Evolutionary conservation across 345 rosid genomes (phyloP).

Genomic region (Heritiera littoralis): DNA sequence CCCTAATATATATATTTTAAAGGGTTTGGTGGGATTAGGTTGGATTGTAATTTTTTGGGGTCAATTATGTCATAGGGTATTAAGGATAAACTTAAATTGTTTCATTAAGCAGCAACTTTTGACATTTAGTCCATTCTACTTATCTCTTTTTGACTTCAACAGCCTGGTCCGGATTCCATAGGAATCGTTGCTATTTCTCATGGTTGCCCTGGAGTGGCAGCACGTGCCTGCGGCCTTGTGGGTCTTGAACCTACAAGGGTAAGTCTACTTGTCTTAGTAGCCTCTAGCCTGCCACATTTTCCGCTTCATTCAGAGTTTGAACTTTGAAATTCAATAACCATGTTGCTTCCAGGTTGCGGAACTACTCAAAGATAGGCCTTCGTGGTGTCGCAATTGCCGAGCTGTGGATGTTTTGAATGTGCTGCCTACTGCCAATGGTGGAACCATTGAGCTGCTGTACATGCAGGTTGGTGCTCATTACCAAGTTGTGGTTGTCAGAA

Average conservation of each 20-base stretch:
- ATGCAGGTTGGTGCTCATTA: conserved; percentile 66
- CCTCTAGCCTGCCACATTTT: not conserved
- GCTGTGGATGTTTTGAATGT: conserved; percentile 94
- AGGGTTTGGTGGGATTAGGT: not conserved
- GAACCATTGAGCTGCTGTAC: conserved; percentile 98
- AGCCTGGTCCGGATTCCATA: conserved; percentile 99
- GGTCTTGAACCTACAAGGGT: conserved; percentile 99
- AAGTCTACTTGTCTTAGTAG: conserved; percentile 27
- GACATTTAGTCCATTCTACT: not conserved
- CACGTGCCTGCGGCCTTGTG: conserved; percentile 99
- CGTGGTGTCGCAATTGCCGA: conserved; percentile 99
- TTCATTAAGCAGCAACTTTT: conserved; percentile 8
- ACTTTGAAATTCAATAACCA: not conserved
- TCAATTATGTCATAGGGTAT: not conserved
- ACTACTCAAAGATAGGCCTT: conserved; percentile 98
- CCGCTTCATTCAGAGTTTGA: not conserved
- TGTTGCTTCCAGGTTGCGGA: conserved; percentile 76
- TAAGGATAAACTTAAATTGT: not conserved
- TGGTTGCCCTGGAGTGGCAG: conserved; percentile 99
- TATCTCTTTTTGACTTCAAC: conserved; percentile 25
- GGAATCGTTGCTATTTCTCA: conserved; percentile 99
- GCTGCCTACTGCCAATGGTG: conserved; percentile 99
- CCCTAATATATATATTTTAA: not conserved
- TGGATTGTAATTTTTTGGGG: not conserved
- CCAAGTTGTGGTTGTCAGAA: not conserved